Percentiles rank a stretch among this genome's conserved stretches.
Conservation (phyloP, 1,284 basidiomycete species). For the Leccinum subspadiceum region DNA sequence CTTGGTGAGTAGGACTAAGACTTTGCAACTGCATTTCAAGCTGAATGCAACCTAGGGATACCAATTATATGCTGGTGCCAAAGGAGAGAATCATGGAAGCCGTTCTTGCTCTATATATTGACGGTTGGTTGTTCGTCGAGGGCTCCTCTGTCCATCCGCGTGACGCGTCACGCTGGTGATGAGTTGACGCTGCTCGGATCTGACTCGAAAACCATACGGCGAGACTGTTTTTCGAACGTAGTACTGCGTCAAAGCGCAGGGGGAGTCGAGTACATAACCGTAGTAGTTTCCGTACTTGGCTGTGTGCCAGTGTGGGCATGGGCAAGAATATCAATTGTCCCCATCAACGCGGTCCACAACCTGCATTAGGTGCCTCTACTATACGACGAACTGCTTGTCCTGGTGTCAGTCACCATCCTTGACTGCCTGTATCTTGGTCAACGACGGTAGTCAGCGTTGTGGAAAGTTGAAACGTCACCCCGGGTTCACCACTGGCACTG, state of each 20-base stretch:
- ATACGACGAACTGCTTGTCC: constrained; percentile 11
- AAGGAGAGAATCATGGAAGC: constrained; percentile 42
- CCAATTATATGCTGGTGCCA: constrained; percentile 59
- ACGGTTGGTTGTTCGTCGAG: constrained; percentile 49
- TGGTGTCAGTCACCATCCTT: constrained; percentile 3
- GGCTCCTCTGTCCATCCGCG: not conserved
- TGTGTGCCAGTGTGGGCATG: not conserved
- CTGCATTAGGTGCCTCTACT: constrained; percentile 4
- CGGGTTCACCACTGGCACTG: not conserved
- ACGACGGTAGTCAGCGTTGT: constrained; percentile 7
- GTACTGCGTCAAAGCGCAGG: not conserved
- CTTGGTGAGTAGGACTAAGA: constrained; percentile 48
- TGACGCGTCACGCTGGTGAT: too few relatives aligned
- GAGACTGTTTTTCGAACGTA: not conserved
- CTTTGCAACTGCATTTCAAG: not conserved
- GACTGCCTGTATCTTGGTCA: not conserved
- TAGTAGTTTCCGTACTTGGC: not conserved
- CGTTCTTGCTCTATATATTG: constrained; percentile 41
- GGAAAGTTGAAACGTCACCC: constrained; percentile 8
- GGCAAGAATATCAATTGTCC: not conserved
- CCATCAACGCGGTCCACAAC: constrained; percentile 11
- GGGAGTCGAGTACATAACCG: not conserved
- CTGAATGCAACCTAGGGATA: constrained; percentile 45
- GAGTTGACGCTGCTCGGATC: too few relatives aligned
- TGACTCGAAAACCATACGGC: too few relatives aligned